These are phyloP conservation scores for Acrodontium crateriforme DNA, from an alignment of 2,329 filamentous ascomycete genomes.

Conservation along the genomic window DNA sequence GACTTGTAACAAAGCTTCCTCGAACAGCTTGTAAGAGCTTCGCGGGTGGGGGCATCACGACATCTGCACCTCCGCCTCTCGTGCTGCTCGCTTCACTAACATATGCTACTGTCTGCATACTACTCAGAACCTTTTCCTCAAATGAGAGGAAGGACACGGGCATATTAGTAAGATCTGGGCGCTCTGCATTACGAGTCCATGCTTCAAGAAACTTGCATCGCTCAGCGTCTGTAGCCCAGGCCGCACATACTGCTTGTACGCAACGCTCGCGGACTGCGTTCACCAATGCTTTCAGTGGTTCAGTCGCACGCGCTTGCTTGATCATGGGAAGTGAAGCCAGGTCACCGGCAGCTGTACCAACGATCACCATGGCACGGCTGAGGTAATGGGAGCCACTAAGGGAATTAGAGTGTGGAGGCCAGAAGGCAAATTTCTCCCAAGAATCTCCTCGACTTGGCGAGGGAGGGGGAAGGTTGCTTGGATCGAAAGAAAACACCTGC, in stretches of 20 bases:
- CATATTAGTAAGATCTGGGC: constrained; percentile 81
- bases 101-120: constrained; percentile 93
- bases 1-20: constrained; percentile 78
- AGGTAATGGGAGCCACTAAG: constrained; percentile 86
- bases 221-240: constrained; percentile 89
- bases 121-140: constrained; percentile 64
- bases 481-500: constrained; percentile 61
- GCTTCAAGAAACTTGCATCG: constrained; percentile 86
- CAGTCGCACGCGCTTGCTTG: constrained; percentile 45
- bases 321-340: constrained; percentile 64
- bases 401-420: constrained; percentile 86
- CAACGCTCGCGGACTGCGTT: constrained; percentile 70
- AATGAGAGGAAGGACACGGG: constrained; percentile 75
- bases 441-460: constrained; percentile 66
- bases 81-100: constrained; percentile 66
- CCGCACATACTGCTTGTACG: constrained; percentile 69
- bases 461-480: constrained; percentile 59
- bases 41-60: constrained; percentile 69
- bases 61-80: constrained; percentile 53
- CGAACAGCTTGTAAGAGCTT: constrained; percentile 86
- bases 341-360: constrained; percentile 78
- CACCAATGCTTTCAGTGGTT: constrained; percentile 63
- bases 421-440: constrained; percentile 93
- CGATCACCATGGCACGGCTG: constrained; percentile 62
- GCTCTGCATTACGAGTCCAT: constrained; percentile 73